phyloP scores from a whole-genome alignment of 164 flowering plant species.

The Magnolia sinica region DNA sequence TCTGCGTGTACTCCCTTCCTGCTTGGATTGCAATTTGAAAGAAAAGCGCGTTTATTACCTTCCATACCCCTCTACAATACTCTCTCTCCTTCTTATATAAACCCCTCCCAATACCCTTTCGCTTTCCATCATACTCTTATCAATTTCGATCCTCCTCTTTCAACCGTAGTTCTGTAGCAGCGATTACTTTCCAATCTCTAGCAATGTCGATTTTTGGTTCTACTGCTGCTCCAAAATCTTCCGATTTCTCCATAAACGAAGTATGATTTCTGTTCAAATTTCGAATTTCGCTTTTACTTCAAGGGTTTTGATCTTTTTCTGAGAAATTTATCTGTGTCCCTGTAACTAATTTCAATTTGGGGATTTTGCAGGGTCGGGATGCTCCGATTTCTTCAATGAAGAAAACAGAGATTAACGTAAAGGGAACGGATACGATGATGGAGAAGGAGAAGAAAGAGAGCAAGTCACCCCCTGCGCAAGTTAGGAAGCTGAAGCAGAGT shows the following conservation, averaged over 20 bases:
- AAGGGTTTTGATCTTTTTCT: neutral
- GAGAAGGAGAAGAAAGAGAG: neutral
- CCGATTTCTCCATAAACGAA: neutral
- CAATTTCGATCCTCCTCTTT: neutral
- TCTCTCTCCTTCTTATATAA: neutral
- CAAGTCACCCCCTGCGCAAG: neutral
- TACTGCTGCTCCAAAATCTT: neutral
- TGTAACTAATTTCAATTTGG: neutral
- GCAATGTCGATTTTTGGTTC: neutral
- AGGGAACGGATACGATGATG: neutral
- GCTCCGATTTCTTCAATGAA: neutral
- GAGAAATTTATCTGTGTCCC: neutral
- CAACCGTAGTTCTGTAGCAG: neutral
- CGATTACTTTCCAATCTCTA: neutral
- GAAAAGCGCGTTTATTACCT: neutral
- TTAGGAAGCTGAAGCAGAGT: constrained; percentile 1
- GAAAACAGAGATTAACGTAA: neutral
- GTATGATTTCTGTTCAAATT: neutral
- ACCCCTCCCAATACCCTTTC: neutral
- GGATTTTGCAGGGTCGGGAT: neutral
- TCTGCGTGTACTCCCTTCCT: neutral
- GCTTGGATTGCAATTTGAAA: neutral
- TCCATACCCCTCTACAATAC: neutral
- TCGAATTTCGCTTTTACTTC: neutral
- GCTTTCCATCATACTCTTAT: neutral